phyloP scores from a whole-genome alignment of 179 eudicot genomes.

The Corrigiola litoralis region DNA sequence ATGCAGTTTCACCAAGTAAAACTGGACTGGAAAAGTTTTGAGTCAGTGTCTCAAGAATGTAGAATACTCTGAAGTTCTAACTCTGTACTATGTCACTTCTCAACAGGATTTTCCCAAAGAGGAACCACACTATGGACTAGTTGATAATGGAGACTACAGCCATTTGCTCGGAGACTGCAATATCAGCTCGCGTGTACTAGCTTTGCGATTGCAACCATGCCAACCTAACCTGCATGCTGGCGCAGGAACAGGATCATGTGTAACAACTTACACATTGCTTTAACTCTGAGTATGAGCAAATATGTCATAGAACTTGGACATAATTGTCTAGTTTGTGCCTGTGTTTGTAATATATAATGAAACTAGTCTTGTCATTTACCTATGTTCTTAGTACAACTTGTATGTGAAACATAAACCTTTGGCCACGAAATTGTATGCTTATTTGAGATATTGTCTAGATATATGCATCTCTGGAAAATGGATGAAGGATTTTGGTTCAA shows the following conservation, averaged over 20 bases:
- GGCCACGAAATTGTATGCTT: too few relatives aligned
- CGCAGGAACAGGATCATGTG: conserved; percentile 49
- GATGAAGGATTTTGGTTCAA: too few relatives aligned
- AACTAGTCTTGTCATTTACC: not conserved
- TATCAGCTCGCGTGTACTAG: conserved; percentile 35
- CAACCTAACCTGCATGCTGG: conserved; percentile 39
- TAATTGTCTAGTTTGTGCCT: not conserved
- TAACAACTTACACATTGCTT: conserved; percentile 55
- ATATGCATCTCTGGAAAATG: too few relatives aligned
- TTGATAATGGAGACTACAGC: conserved; percentile 58
- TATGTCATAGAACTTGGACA: not conserved
- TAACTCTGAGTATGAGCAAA: conserved; percentile 8
- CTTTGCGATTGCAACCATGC: conserved; percentile 46
- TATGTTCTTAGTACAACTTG: too few relatives aligned
- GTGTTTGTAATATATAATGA: not conserved
- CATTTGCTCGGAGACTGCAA: conserved; percentile 38
- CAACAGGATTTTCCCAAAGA: conserved; percentile 49
- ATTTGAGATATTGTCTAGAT: too few relatives aligned
- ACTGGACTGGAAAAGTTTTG: not conserved
- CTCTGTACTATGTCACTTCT: not conserved
- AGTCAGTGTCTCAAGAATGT: not conserved
- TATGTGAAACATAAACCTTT: too few relatives aligned
- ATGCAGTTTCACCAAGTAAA: not conserved
- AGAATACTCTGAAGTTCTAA: not conserved
- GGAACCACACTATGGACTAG: conserved; percentile 64